These are phyloP conservation scores for Actinomortierella wolfii DNA, from an alignment of 371 early-diverging fungal genomes.

Conservation along the genomic window DNA sequence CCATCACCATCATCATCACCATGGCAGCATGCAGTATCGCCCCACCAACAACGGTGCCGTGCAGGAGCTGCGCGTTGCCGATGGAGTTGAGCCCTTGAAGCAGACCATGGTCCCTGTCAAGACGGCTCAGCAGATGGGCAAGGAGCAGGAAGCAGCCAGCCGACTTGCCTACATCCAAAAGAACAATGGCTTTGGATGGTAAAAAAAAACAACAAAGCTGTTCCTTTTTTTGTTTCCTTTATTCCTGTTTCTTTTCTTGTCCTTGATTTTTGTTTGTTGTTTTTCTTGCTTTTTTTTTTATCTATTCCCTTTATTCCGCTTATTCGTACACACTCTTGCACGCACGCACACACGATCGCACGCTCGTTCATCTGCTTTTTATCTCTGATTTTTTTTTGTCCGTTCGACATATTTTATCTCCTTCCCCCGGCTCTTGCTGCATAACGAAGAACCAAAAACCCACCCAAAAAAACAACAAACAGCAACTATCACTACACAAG, in stretches of 20 bases:
- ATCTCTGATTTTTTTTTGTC: no score
- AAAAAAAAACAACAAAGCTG: no score
- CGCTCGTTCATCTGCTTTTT: no score
- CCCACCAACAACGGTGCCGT: constrained; percentile 1
- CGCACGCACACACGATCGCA: no score
- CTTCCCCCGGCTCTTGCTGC: no score
- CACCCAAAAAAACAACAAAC: no score
- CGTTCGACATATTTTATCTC: no score
- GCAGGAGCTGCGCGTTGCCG: constrained; percentile 39
- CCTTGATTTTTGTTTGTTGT: not conserved
- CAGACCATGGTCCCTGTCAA: constrained; percentile 44
- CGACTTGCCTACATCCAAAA: constrained; percentile 14
- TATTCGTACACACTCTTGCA: not conserved
- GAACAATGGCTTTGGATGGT: constrained; percentile 11
- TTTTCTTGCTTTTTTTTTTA: not conserved
- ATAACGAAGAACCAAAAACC: no score
- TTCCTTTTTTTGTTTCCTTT: not conserved
- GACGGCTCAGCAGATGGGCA: constrained; percentile 40
- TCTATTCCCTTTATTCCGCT: no score
- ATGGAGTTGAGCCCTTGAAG: constrained; percentile 42
- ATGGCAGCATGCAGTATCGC: no score
- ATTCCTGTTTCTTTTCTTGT: not conserved
- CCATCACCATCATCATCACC: not conserved
- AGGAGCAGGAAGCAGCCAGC: constrained; percentile 36
- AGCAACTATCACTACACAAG: no score